Evolutionary conservation across 1,284 basidiomycete genomes (phyloP), one percentile per base, ranked within the genome.

Genomic region (Hypsizygus ulmarius): DNA sequence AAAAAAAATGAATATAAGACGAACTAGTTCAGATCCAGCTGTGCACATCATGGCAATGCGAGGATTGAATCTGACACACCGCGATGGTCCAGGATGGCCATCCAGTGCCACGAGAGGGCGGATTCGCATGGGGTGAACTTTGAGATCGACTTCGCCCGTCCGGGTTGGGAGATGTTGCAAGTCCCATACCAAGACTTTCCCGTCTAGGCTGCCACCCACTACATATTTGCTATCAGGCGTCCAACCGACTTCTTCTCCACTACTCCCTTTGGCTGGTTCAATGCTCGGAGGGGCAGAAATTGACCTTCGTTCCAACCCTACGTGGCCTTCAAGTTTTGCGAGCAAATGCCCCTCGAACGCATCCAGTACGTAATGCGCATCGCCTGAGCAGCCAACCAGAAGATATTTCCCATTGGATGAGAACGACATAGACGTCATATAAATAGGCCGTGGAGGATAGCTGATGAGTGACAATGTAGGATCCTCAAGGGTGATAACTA

Each of bases 341-440:
- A 96, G 70, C 3, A 95, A 70, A 53, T 81, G 75, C 0, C 94
- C 90, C 49, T 91, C 85, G 64, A 88, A 97, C 0, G 92, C 85
- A 61, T 97, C 93, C 50, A 97, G 60, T 43, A 99, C 76, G 62
- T 98, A 99, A 67, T 99, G 97, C 2, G 88, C 88, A 60, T 90
- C 83, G 2, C 90, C 89, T 1, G 93, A 90, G 48, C 97, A 98
- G 33, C 96, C 96, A 12, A 97, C 84, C 16, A 99, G 79, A 16
- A 99, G 72, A 60, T 88, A 90, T 60, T 91, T 89, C 39, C 93
- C 95, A 61, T 93, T 90, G 25, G 87, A 84, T 3, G 91, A 94
- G 69, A 99, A 99, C 1, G 84, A 72, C 53, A 97, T 74, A 3
- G 92, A 95, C 1, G 97, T 97, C 75, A 97, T 91, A 59, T 84